Base-by-base conservation (phyloP, 805 yeast genomes). In the Cyberlindnera maritima region DNA sequence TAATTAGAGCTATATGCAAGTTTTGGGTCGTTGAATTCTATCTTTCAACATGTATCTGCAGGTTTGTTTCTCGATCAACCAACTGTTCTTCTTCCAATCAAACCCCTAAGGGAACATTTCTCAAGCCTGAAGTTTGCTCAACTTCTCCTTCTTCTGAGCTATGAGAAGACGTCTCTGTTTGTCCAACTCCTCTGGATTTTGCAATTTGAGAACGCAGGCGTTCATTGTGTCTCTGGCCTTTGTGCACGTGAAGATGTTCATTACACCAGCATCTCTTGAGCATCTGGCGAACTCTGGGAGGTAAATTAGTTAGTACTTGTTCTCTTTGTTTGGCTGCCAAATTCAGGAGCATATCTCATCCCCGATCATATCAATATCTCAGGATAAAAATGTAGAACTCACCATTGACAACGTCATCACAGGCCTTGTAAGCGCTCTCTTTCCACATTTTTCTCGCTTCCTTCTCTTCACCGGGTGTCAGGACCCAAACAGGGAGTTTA, bases 401-500 rank as follows among this genome's bases (percentile, higher is more conserved):
- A 55, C 81, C 76, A 48, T 77, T 83, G 29, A 91, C 96, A 39
- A 72, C 67, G 17, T 76, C 83, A 56, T 81, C 88, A 62, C 95
- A 87, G 47, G 68, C 63, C 38, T 77, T 74, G 70, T 85, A 85
- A 0, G 92, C 79, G 58, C 72, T 72, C 48, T 70, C 75, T 62
- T 85, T 79, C 83, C 91, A 81, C 57, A 86, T 77, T 55, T 77
- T 80, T 58, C 86, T 79, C 31, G 85, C 81, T 48, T 80, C 77
- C 64, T 81, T 81, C 60, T 87, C 95, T 61, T 87, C 94, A 52
- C 74, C 76, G 13, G 94, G 92, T 0, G 88, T 77, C 19, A 87
- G 68, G 52, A 85, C 77, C 95, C 95, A 87, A 12, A 77, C 69
- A 1, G 95, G 95, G 23, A 86, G 67, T 52, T 62, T 67, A 4